A percentile compares a stretch with the other conserved stretches of the same genome.
Conservation (phyloP, 2,329 filamentous ascomycete species). For the Epichloe scottii region DNA sequence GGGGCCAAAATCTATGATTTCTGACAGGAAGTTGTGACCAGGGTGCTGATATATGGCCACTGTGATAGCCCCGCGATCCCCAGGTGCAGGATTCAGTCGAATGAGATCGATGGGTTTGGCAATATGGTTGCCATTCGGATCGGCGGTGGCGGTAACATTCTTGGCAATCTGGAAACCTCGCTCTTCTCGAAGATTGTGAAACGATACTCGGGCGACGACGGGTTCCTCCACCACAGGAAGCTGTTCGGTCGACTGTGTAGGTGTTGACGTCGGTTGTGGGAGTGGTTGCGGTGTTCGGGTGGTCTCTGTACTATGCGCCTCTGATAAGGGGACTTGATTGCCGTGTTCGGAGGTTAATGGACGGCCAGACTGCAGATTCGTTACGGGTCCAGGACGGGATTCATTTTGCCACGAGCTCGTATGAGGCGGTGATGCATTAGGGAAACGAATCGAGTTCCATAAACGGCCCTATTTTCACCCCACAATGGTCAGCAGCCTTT, state of each 20-base stretch:
- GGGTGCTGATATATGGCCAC: conserved; percentile 73
- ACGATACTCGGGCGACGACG: conserved; percentile 72
- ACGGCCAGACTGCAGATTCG: conserved; percentile 30
- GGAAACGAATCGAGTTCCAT: conserved; percentile 47
- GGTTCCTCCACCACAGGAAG: conserved; percentile 46
- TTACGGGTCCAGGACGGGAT: conserved; percentile 30
- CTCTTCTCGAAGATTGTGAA: conserved; percentile 72
- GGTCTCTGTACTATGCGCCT: conserved; percentile 24
- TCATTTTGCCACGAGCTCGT: conserved; percentile 32
- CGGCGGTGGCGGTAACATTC: conserved; percentile 55
- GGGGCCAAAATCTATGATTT: conserved; percentile 66
- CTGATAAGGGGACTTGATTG: conserved; percentile 14
- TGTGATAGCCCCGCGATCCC: conserved; percentile 58
- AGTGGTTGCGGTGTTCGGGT: conserved; percentile 7
- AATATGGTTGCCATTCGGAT: conserved; percentile 64
- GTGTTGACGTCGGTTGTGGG: conserved; percentile 18
- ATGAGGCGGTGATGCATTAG: conserved; percentile 32
- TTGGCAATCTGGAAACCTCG: conserved; percentile 76
- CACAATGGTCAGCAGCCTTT: conserved; percentile 1
- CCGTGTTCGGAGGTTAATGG: conserved; percentile 28
- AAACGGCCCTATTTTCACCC: conserved; percentile 42
- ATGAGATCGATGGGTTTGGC: conserved; percentile 70
- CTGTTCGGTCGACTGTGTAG: conserved; percentile 24
- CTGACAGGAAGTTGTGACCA: conserved; percentile 58
- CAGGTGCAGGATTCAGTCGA: conserved; percentile 52